phyloP scores from a whole-genome alignment of 768 basidiomycete species.

The Lentinula edodes region DNA sequence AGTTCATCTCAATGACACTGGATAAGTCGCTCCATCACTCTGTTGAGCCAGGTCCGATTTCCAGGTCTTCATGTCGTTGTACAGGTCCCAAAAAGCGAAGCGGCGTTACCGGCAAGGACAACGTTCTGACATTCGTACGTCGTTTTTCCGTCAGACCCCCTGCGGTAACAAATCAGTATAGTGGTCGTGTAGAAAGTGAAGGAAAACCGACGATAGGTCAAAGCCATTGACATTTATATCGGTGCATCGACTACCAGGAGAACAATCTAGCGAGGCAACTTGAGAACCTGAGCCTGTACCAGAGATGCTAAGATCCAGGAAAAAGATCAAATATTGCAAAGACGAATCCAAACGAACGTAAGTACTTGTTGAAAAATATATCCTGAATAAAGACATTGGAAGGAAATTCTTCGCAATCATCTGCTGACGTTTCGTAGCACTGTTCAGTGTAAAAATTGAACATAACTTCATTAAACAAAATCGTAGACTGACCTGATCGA shows the following conservation, averaged over 20 bases:
- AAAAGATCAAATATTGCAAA: background rate
- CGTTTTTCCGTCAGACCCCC: constrained; percentile 36
- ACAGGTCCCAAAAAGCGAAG: constrained; percentile 31
- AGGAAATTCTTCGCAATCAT: constrained; percentile 47
- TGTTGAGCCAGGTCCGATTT: background rate
- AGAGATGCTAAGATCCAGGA: constrained; percentile 36
- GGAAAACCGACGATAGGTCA: constrained; percentile 33
- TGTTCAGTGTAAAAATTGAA: constrained; percentile 10
- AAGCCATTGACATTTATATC: constrained; percentile 43
- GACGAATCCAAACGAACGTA: background rate
- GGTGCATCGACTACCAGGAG: constrained; percentile 45
- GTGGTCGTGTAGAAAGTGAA: background rate
- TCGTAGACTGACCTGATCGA: constrained; percentile 38
- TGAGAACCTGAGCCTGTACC: constrained; percentile 50
- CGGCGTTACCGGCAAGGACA: constrained; percentile 37
- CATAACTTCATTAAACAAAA: background rate
- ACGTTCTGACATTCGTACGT: constrained; percentile 51
- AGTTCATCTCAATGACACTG: too few species aligned
- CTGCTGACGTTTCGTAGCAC: constrained; percentile 45
- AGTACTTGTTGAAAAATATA: constrained; percentile 47
- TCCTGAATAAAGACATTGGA: constrained; percentile 53
- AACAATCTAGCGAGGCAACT: constrained; percentile 53
- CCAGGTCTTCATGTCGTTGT: background rate
- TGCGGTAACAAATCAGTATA: background rate
- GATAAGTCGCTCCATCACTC: too few species aligned